These are phyloP conservation scores for Detonula confervacea DNA, from an alignment of 352 stramenopile species.

Conservation along the genomic window DNA sequence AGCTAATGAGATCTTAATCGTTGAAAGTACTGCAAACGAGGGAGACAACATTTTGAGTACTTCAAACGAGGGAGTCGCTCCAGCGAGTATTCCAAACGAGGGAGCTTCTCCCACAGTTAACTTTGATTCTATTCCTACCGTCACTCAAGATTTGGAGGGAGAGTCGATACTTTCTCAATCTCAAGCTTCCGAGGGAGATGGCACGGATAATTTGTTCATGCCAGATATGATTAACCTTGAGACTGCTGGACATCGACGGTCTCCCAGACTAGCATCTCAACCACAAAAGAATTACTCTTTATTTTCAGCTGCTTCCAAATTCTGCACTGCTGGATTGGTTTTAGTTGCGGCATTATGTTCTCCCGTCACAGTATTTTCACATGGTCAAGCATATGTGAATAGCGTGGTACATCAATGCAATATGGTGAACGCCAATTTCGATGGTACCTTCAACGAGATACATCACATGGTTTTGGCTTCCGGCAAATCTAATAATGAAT, in stretches of 20 bases:
- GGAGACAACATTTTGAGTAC: neutral
- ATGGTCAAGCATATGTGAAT: neutral
- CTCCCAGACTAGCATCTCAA: neutral
- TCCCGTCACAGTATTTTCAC: slow-evolving; percentile 1
- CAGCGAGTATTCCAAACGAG: neutral
- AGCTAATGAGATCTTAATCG: neutral
- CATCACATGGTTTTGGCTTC: neutral
- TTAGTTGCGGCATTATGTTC: slow-evolving; percentile 1
- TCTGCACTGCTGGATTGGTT: neutral
- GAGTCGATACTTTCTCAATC: too few species aligned
- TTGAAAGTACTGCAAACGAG: neutral
- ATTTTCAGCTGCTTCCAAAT: neutral
- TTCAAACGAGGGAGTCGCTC: neutral
- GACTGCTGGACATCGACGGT: too few species aligned
- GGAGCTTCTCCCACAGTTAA: neutral
- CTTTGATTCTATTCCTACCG: neutral
- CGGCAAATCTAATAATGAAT: slow-evolving; percentile 7
- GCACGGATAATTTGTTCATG: too few species aligned
- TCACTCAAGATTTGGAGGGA: too few species aligned
- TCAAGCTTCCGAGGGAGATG: neutral
- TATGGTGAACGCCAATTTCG: neutral
- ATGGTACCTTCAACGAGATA: slow-evolving; percentile 12
- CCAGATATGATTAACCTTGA: too few species aligned
- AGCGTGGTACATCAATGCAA: neutral
- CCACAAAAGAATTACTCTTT: neutral